phyloP scores from a whole-genome alignment of 208 protist genomes.

The Trypanosoma scelopori region DNA sequence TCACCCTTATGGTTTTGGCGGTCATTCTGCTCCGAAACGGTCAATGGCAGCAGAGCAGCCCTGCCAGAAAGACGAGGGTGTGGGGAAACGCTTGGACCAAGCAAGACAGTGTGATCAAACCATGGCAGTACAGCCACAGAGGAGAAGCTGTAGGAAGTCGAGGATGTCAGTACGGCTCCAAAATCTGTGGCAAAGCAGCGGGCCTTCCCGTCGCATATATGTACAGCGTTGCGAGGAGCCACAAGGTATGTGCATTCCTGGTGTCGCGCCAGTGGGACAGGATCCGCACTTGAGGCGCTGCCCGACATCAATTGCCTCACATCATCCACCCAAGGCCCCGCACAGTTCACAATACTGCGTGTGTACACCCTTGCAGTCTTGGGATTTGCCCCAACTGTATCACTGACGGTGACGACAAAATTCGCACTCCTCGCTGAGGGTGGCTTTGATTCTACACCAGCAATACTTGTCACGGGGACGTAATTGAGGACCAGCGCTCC shows the following conservation, averaged over 20 bases:
- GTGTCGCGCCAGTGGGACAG: slow-evolving; percentile 37
- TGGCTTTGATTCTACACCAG: slow-evolving; percentile 3
- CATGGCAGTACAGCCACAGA: slow-evolving; percentile 70
- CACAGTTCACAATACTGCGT: slow-evolving; percentile 71
- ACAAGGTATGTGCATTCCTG: slow-evolving; percentile 61
- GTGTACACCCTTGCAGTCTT: slow-evolving; percentile 32
- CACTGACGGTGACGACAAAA: slow-evolving; percentile 23
- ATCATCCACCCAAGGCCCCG: slow-evolving; percentile 57
- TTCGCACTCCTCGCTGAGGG: not conserved
- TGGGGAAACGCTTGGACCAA: slow-evolving; percentile 60
- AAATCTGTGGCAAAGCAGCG: not conserved
- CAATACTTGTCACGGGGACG: slow-evolving; percentile 33
- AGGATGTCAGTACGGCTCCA: slow-evolving; percentile 43
- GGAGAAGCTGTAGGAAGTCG: slow-evolving; percentile 67
- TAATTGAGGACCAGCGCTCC: slow-evolving; percentile 73
- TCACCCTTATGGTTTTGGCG: too few relatives aligned
- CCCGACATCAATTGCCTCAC: slow-evolving; percentile 45
- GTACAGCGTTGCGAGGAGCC: slow-evolving; percentile 40
- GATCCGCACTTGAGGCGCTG: slow-evolving; percentile 35
- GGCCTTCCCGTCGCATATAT: not conserved
- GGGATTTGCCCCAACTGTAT: not conserved
- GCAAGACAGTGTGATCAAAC: slow-evolving; percentile 65
- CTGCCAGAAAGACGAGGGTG: slow-evolving; percentile 18
- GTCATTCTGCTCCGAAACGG: not conserved
- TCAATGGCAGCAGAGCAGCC: not conserved